Percentiles rank a stretch among this genome's conserved stretches.
phyloP scores from a whole-genome alignment of 805 yeast species.

The Kluyveromyces aestuarii region DNA sequence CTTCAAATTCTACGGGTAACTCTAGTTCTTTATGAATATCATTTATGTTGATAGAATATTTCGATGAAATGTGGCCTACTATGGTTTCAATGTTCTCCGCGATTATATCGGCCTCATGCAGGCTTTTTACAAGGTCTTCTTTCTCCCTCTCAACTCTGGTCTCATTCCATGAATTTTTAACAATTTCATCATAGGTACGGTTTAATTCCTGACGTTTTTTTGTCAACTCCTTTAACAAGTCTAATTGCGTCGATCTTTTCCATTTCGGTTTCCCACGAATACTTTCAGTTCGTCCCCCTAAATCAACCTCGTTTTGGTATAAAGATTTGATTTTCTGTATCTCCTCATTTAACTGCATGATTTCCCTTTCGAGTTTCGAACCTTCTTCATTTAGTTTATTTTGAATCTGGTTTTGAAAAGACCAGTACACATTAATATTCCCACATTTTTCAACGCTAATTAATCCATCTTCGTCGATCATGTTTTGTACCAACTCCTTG shows the following conservation, averaged over 20 bases:
- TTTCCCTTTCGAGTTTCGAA: constrained; percentile 4
- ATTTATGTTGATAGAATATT: constrained; percentile 22
- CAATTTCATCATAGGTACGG: constrained; percentile 5
- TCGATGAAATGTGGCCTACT: constrained; percentile 28
- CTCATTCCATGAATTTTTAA: constrained; percentile 20
- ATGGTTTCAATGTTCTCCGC: constrained; percentile 38
- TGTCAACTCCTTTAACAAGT: constrained; percentile 7
- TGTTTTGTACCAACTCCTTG: constrained; percentile 38
- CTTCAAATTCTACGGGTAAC: constrained; percentile 36
- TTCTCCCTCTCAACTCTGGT: constrained; percentile 7
- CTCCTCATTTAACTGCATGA: constrained; percentile 9
- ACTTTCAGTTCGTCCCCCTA: constrained; percentile 3
- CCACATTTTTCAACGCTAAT: constrained; percentile 50
- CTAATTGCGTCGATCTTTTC: constrained; percentile 8
- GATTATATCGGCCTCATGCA: constrained; percentile 8
- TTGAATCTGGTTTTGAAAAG: constrained; percentile 25
- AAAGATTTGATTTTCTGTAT: constrained; percentile 8
- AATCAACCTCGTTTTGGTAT: not conserved
- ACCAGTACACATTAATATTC: constrained; percentile 42
- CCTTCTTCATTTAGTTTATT: constrained; percentile 10
- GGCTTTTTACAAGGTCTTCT: constrained; percentile 4
- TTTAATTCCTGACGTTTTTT: constrained; percentile 3
- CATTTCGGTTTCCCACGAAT: constrained; percentile 1
- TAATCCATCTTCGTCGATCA: constrained; percentile 40
- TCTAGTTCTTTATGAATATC: constrained; percentile 32